Evolutionary conservation across 352 stramenopile species (phyloP), one percentile per base, ranked within the genome.

Genomic region (Phytophthora citrophthora): DNA sequence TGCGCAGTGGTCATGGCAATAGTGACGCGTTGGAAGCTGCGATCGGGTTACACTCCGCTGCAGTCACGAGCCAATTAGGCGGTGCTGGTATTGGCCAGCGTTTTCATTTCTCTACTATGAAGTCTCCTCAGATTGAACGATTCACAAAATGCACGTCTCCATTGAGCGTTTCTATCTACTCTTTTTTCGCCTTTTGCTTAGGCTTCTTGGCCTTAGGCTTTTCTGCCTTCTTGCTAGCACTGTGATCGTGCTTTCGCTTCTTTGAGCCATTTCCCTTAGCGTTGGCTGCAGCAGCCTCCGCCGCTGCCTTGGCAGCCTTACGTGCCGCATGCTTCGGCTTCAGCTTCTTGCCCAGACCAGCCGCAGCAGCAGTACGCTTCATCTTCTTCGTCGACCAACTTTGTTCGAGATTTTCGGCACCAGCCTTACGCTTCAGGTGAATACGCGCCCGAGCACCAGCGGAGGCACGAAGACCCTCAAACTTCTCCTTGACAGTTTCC

Each of bases 171-270:
- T 61, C 40, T 45, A 38, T 64, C 60, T 72, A 76, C 54, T 68
- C 70, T 40, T 83, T 65, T 26, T 76, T 76, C 2, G 80, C 81
- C 52, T 93, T 93, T 27, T 91, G 77, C 69, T 92, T 94, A 2
- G 83, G 77, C 70, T 92, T 93, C 39, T 86, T 86, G 2, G 60
- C 55, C 66, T 88, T 88, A 7, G 58, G 20, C 36, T 83, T 80
- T 4, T 52, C 41, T 26, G 39, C 53, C 39, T 62, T 68, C 34
- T 67, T 64, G 40, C 54, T 65, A 26, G 61, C 54, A 20, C 51
- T 69, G 47, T 53, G 50, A 43, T 74, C 44, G 23, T 58, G 61
- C 40, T 61, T 71, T 18, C 58, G 63, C 54, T 74, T 77, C 29
- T 79, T 74, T 16, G 26, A 53, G 9, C 8, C 11, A 23, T 84